These are phyloP conservation scores for Fusarium begoniae DNA, from an alignment of 2,329 filamentous ascomycete species.

Conservation along the genomic window DNA sequence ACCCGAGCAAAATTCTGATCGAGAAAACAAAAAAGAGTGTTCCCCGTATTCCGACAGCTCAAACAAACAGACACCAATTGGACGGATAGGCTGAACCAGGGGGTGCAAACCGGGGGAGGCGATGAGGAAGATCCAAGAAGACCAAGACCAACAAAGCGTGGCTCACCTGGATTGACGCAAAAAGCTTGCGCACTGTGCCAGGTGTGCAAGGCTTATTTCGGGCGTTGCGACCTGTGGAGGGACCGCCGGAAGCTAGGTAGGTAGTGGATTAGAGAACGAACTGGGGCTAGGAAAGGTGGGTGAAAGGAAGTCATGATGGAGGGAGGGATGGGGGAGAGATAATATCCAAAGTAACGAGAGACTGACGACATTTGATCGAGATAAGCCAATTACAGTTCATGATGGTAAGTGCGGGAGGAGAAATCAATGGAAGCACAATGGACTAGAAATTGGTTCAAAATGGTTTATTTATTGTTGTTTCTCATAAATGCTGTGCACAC, in stretches of 20 bases:
- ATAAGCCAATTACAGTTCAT: constrained; percentile 11
- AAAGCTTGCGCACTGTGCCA: constrained; percentile 14
- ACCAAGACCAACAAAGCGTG: constrained; percentile 33
- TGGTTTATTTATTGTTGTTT: not conserved
- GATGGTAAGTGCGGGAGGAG: not conserved
- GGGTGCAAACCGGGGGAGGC: constrained; percentile 31
- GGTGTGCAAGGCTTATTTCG: constrained; percentile 28
- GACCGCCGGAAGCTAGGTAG: constrained; percentile 16
- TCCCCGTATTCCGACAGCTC: constrained; percentile 15
- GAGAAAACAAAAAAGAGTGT: constrained; percentile 6
- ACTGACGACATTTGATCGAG: constrained; percentile 20
- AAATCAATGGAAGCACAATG: not conserved
- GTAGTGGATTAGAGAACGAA: constrained; percentile 25
- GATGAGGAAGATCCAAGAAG: constrained; percentile 34
- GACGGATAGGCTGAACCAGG: constrained; percentile 29
- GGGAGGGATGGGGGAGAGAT: constrained; percentile 29
- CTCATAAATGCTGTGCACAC: not conserved
- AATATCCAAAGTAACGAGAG: constrained; percentile 4
- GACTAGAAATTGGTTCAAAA: not conserved
- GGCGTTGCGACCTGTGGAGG: constrained; percentile 19
- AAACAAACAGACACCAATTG: constrained; percentile 32
- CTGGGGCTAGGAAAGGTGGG: constrained; percentile 33
- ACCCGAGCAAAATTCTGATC: constrained; percentile 2
- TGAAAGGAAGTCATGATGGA: constrained; percentile 37
- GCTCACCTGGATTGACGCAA: constrained; percentile 16